These are phyloP conservation scores for Phytophthora europaea DNA, from an alignment of 352 stramenopile genomes.

Conservation along the genomic window DNA sequence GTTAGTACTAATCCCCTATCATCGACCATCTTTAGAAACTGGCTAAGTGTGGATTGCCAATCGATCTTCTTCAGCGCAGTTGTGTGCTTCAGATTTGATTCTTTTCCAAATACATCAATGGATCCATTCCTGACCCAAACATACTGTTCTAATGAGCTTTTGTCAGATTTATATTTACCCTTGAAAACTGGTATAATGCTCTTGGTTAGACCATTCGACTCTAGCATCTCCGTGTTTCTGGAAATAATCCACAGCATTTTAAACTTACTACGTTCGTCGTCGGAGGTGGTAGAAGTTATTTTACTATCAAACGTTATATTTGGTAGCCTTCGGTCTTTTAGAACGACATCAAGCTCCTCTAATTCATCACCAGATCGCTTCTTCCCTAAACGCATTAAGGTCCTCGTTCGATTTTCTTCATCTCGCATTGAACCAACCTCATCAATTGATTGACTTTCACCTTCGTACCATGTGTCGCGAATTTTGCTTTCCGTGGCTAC, in stretches of 20 bases:
- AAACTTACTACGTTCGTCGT: slow-evolving; percentile 3
- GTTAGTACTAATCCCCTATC: slow-evolving; percentile 2
- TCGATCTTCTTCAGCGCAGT: slow-evolving; percentile 9
- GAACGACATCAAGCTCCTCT: slow-evolving; percentile 1
- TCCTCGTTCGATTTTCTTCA: slow-evolving; percentile 17
- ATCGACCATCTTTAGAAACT: slow-evolving; percentile 12
- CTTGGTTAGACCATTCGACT: slow-evolving; percentile 13
- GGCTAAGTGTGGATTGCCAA: slow-evolving; percentile 20
- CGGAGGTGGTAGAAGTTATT: slow-evolving; percentile 8
- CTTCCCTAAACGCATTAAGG: slow-evolving; percentile 1
- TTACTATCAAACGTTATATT: background rate
- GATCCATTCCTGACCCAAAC: slow-evolving; percentile 2
- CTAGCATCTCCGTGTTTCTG: slow-evolving; percentile 8
- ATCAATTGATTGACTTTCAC: slow-evolving; percentile 17
- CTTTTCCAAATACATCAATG: slow-evolving; percentile 13
- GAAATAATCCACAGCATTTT: slow-evolving; percentile 17
- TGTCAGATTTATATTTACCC: slow-evolving; percentile 12
- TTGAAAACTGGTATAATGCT: slow-evolving; percentile 15
- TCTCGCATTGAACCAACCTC: slow-evolving; percentile 3
- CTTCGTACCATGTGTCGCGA: slow-evolving; percentile 8
- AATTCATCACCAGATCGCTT: slow-evolving; percentile 1
- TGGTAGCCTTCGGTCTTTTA: slow-evolving; percentile 8
- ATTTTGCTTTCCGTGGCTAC: slow-evolving; percentile 8
- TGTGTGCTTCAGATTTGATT: slow-evolving; percentile 10
- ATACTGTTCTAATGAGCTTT: slow-evolving; percentile 1